Evolutionary conservation across 2,329 filamentous ascomycete genomes (phyloP).

Genomic region (Endoconidiophora laricicola): DNA sequence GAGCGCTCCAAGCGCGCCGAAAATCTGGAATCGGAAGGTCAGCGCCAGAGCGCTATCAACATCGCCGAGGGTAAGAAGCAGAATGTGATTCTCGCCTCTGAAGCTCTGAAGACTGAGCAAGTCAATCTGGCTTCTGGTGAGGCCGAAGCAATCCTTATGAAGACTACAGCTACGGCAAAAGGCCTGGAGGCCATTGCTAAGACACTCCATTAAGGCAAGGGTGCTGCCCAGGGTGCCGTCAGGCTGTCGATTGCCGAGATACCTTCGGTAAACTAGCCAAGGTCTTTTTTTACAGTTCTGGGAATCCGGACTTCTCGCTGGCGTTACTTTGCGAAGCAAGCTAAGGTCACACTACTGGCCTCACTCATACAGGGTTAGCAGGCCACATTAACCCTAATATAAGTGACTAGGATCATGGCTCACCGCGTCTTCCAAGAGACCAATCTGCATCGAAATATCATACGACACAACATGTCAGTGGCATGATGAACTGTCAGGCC

Average conservation of each 20-base stretch:
- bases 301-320: too few relatives aligned
- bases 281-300: constrained; percentile 21
- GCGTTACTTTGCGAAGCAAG: too few relatives aligned
- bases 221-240: constrained; percentile 65
- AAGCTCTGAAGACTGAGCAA: constrained; percentile 75
- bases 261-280: constrained; percentile 85
- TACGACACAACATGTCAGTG: too few relatives aligned
- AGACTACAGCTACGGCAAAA: constrained; percentile 67
- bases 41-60: constrained; percentile 94
- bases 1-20: constrained; percentile 95
- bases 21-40: constrained; percentile 92
- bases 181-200: constrained; percentile 77
- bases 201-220: constrained; percentile 55
- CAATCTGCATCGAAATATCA: too few relatives aligned
- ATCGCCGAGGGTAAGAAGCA: constrained; percentile 97
- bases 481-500: too few relatives aligned
- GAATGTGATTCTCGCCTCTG: constrained; percentile 86
- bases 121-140: constrained; percentile 90
- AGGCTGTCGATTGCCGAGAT: constrained; percentile 75
- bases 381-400: too few relatives aligned
- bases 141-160: constrained; percentile 78
- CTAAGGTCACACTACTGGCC: too few relatives aligned
- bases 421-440: too few relatives aligned
- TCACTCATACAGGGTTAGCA: too few relatives aligned
- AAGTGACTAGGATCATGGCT: too few relatives aligned